Conservation (phyloP, 176 grass and related monocot genomes). For the Ananas comosus region DNA sequence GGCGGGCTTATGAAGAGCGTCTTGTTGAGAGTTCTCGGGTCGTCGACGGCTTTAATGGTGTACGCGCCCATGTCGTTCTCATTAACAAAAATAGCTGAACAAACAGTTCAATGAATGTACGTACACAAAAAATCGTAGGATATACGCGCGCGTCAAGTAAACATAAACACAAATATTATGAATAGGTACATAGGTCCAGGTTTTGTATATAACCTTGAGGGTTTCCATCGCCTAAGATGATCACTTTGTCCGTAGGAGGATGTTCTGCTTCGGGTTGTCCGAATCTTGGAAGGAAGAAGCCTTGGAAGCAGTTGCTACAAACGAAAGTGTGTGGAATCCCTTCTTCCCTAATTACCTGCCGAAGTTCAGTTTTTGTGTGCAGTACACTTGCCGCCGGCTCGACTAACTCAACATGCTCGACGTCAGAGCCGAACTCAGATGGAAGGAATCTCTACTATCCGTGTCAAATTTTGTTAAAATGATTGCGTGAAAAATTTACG, state of each 20-base stretch:
- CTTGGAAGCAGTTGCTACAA: slow-evolving; percentile 26
- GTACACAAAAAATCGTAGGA: too few relatives aligned
- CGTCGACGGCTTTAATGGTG: slow-evolving; percentile 29
- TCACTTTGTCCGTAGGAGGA: slow-evolving; percentile 27
- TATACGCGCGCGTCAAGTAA: too few relatives aligned
- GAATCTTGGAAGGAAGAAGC: slow-evolving; percentile 28
- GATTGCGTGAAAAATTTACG: too few relatives aligned
- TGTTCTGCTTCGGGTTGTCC: slow-evolving; percentile 19
- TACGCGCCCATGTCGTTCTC: slow-evolving; percentile 26
- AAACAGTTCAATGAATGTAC: neutral
- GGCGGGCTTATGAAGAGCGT: slow-evolving; percentile 23
- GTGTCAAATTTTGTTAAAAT: too few relatives aligned
- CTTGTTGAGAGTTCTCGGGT: slow-evolving; percentile 30
- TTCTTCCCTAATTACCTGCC: slow-evolving; percentile 18
- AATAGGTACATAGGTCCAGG: too few relatives aligned
- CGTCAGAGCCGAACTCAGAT: slow-evolving; percentile 40
- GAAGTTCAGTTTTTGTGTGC: slow-evolving; percentile 14
- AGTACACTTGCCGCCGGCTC: slow-evolving; percentile 10
- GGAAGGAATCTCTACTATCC: slow-evolving; percentile 34
- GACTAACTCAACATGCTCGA: slow-evolving; percentile 21
- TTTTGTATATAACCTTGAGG: slow-evolving; percentile 25
- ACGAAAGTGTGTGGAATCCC: slow-evolving; percentile 29
- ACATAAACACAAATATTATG: too few relatives aligned
- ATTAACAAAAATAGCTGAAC: slow-evolving; percentile 18
- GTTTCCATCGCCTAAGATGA: slow-evolving; percentile 36